Percentiles rank a stretch among this genome's conserved stretches.
phyloP scores from a whole-genome alignment of 83 land plant genomes.

The Thuja plicata region DNA sequence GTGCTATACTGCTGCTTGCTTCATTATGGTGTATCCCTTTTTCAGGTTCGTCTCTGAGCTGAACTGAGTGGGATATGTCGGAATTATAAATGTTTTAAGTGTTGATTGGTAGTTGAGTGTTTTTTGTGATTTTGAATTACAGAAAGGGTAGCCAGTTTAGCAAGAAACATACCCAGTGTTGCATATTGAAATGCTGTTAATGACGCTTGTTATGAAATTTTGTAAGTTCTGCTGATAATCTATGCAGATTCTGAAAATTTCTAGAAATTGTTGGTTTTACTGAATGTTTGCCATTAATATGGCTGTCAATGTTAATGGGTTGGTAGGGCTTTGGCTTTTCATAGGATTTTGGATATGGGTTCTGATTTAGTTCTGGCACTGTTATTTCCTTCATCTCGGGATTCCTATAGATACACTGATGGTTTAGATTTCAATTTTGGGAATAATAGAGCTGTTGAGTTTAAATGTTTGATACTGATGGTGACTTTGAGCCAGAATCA shows the following conservation, averaged over 20 bases:
- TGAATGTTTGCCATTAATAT: not conserved
- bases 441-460: not conserved
- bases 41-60: not conserved
- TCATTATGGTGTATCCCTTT: not conserved
- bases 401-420: not conserved
- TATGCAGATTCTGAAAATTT: not conserved
- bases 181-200: not conserved
- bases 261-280: not conserved
- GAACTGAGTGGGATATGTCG: not conserved
- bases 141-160: not conserved
- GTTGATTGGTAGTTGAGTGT: conserved; percentile 1
- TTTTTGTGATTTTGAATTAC: not conserved
- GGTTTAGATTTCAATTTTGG: not conserved
- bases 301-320: not conserved
- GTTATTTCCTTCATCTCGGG: not conserved
- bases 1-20: not conserved
- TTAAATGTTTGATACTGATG: not conserved
- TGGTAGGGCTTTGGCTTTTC: not conserved
- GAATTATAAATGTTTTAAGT: not conserved
- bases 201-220: not conserved
- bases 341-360: not conserved
- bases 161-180: not conserved
- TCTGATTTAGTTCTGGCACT: not conserved
- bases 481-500: not conserved
- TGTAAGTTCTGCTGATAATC: too few relatives aligned